Percentiles rank a stretch among this genome's conserved stretches.
phyloP scores from a whole-genome alignment of 192 early-diverging fungal genomes.

The Geosiphon pyriformis region DNA sequence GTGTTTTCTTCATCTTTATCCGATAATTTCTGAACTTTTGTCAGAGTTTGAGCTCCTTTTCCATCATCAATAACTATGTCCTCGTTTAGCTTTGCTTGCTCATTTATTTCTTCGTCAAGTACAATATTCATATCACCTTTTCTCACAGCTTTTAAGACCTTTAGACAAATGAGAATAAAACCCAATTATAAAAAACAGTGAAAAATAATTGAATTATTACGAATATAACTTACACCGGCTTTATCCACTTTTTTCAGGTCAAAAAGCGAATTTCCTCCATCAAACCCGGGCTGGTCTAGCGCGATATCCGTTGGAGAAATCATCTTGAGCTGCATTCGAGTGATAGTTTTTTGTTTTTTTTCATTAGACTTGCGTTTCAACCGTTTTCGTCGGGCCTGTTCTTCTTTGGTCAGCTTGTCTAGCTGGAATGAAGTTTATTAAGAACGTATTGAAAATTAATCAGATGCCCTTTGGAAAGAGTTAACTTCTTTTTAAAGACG shows the following conservation, averaged over 20 bases:
- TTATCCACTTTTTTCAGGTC: conserved; percentile 45
- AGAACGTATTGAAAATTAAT: conserved; percentile 1
- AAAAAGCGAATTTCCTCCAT: conserved; percentile 56
- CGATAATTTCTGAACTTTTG: conserved; percentile 29
- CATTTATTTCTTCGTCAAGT: conserved; percentile 39
- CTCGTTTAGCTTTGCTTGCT: no score
- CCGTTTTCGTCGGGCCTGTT: conserved; percentile 43
- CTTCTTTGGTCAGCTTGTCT: conserved; percentile 39
- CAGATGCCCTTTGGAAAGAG: no score
- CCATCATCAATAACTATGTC: conserved; percentile 41
- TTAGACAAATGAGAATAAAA: no score
- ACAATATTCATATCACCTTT: conserved; percentile 49
- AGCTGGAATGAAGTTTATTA: conserved; percentile 24
- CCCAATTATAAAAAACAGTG: no score
- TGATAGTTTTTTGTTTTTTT: conserved; percentile 61
- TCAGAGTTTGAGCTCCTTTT: conserved; percentile 8
- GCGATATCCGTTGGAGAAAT: conserved; percentile 70
- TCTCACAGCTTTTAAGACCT: conserved; percentile 42
- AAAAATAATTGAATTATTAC: not conserved
- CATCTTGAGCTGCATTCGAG: conserved; percentile 80
- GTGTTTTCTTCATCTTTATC: conserved; percentile 44
- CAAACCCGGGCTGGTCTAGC: conserved; percentile 53
- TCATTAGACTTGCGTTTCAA: conserved; percentile 62
- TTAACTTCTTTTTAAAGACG: no score
- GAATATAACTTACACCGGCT: conserved; percentile 30